These are phyloP conservation scores for Vanilla planifolia DNA, from an alignment of 106 monocot species.

Conservation along the genomic window DNA sequence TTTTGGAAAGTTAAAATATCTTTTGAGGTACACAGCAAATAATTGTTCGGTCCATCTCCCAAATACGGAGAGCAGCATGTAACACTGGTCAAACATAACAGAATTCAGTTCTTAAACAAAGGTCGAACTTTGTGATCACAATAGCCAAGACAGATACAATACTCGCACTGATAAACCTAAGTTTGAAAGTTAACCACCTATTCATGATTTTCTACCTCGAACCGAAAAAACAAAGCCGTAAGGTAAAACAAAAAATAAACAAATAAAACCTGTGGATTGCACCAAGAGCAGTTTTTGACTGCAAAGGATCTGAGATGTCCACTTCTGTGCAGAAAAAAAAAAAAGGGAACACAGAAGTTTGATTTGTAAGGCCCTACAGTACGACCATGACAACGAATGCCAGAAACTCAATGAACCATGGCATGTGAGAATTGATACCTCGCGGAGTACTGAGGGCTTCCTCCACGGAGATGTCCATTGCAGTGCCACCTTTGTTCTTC, in stretches of 20 bases:
- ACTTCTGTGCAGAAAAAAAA: conserved; percentile 7
- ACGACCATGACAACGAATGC: not conserved
- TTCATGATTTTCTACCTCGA: too few species aligned
- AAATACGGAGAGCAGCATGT: too few species aligned
- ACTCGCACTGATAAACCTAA: too few species aligned
- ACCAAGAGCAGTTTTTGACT: not conserved
- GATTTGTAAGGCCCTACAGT: too few species aligned
- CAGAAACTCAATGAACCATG: not conserved
- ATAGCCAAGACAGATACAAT: too few species aligned
- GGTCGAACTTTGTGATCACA: too few species aligned
- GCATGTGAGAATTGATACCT: not conserved
- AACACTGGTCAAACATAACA: too few species aligned
- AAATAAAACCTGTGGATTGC: conserved; percentile 6
- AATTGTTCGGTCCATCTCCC: too few species aligned
- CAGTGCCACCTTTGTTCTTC: conserved; percentile 2
- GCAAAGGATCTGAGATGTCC: conserved; percentile 8
- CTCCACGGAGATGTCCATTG: conserved; percentile 18
- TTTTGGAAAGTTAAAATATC: too few species aligned
- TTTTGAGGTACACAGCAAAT: too few species aligned
- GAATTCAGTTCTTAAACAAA: too few species aligned
- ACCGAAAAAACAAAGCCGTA: not conserved
- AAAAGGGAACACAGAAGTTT: not conserved
- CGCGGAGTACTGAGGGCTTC: not conserved
- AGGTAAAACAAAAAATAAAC: not conserved
- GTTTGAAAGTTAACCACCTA: too few species aligned